Conservation (phyloP, 2,329 filamentous ascomycete genomes). For the Aspergillus luchuensis region DNA sequence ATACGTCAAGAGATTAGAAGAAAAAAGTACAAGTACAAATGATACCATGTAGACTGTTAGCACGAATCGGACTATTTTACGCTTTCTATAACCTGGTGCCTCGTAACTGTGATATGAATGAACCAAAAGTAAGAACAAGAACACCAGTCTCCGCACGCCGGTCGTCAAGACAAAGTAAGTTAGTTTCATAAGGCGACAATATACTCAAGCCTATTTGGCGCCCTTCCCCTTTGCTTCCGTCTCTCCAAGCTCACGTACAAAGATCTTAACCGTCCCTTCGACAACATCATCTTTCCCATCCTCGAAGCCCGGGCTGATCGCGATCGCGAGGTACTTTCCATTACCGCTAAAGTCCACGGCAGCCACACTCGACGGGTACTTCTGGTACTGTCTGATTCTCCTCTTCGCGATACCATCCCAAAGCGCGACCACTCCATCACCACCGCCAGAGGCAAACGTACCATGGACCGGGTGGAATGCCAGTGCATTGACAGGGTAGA, state of each 20-base stretch:
- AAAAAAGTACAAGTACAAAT: constrained; percentile 14
- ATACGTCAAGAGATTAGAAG: constrained; percentile 2
- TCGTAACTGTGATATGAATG: neutral
- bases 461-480: constrained; percentile 81
- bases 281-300: constrained; percentile 77
- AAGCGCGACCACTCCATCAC: constrained; percentile 86
- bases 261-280: constrained; percentile 72
- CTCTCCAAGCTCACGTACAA: constrained; percentile 80
- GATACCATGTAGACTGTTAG: constrained; percentile 24
- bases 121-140: constrained; percentile 3
- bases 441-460: constrained; percentile 86
- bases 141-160: constrained; percentile 8
- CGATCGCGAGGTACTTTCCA: constrained; percentile 77
- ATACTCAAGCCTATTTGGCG: constrained; percentile 55
- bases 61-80: constrained; percentile 12
- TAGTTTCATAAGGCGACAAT: constrained; percentile 12
- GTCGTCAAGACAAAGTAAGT: constrained; percentile 14
- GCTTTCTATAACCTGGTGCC: constrained; percentile 10
- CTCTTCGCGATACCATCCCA: constrained; percentile 93
- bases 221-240: constrained; percentile 86
- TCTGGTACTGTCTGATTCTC: constrained; percentile 85
- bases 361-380: constrained; percentile 76
- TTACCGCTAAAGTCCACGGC: constrained; percentile 75
- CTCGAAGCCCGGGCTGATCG: constrained; percentile 83
- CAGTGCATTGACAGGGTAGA: constrained; percentile 88